phyloP scores from a whole-genome alignment of 2,329 filamentous ascomycete species.

The Cryoendolithus antarcticus region DNA sequence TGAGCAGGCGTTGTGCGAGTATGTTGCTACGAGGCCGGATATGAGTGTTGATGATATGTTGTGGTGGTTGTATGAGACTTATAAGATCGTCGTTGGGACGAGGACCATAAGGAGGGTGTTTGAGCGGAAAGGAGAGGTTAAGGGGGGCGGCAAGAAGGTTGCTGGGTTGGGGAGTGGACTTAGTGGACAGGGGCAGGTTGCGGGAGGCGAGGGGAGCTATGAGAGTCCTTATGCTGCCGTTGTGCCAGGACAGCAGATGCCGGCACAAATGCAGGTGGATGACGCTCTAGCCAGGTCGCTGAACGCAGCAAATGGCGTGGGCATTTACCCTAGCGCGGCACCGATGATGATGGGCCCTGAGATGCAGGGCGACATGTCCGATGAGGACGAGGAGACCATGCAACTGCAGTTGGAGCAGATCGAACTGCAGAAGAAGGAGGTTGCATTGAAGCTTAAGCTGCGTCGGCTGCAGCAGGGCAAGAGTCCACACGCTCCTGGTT shows the following conservation, averaged over 20 bases:
- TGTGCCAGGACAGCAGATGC: too few relatives aligned
- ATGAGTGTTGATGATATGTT: constrained; percentile 27
- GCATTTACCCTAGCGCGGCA: neutral
- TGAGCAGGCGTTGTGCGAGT: constrained; percentile 23
- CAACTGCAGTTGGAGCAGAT: constrained; percentile 25
- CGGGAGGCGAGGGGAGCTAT: too few relatives aligned
- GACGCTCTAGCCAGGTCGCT: too few relatives aligned
- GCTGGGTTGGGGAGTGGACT: too few relatives aligned
- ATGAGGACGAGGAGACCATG: constrained; percentile 25
- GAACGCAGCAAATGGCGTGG: too few relatives aligned
- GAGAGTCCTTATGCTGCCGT: too few relatives aligned
- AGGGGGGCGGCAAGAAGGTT: too few relatives aligned
- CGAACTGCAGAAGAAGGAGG: constrained; percentile 23
- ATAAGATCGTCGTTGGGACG: constrained; percentile 25
- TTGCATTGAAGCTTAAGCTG: constrained; percentile 26
- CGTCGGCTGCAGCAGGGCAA: constrained; percentile 20
- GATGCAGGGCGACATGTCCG: constrained; percentile 9
- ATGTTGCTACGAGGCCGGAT: constrained; percentile 23
- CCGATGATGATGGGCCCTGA: constrained; percentile 11
- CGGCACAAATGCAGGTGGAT: too few relatives aligned
- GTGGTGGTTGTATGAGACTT: constrained; percentile 26
- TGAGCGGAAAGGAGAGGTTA: too few relatives aligned
- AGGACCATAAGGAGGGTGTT: constrained; percentile 18
- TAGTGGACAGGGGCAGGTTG: too few relatives aligned
- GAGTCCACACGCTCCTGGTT: constrained; percentile 8